These are phyloP conservation scores for Salvia sclarea DNA, from an alignment of 305 asterid species.

Conservation along the genomic window DNA sequence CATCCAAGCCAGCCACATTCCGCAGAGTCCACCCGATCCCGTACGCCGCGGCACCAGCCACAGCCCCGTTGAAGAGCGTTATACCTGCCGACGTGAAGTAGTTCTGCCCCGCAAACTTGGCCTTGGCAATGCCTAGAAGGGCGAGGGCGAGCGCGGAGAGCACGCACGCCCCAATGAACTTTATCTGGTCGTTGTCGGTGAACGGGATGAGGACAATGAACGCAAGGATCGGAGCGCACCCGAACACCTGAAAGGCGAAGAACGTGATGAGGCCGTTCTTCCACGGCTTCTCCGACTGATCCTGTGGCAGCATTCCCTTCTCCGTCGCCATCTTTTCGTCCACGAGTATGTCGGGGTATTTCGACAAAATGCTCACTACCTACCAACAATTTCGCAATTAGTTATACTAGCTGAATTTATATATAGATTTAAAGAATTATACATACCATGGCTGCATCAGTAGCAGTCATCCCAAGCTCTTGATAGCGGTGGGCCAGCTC, in stretches of 20 bases:
- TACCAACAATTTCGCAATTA: conserved; percentile 13
- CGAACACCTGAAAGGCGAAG: conserved; percentile 51
- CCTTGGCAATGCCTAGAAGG: conserved; percentile 57
- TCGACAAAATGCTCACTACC: conserved; percentile 56
- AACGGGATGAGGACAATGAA: conserved; percentile 67
- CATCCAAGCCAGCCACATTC: conserved; percentile 60
- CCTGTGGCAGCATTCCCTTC: conserved; percentile 50
- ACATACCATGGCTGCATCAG: conserved; percentile 57
- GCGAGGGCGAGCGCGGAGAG: conserved; percentile 60
- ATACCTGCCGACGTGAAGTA: conserved; percentile 36
- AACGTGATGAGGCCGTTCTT: conserved; percentile 63
- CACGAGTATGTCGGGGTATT: conserved; percentile 54
- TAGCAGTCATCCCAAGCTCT: conserved; percentile 53
- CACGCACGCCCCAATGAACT: conserved; percentile 58
- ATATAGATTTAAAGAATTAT: too few relatives aligned
- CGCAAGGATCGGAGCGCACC: conserved; percentile 61
- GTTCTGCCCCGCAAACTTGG: conserved; percentile 61
- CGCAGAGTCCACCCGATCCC: conserved; percentile 70
- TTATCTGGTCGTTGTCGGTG: conserved; percentile 46
- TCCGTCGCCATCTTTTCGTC: conserved; percentile 51
- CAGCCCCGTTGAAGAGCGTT: conserved; percentile 59
- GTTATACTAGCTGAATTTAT: too few relatives aligned
- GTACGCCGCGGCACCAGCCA: conserved; percentile 63
- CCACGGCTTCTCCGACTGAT: conserved; percentile 55
- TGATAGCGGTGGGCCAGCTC: conserved; percentile 44